Evolutionary conservation across 2,329 filamentous ascomycete genomes (phyloP), one percentile per base, ranked within the genome.

Genomic region (Thermothelomyces thermophilus): DNA sequence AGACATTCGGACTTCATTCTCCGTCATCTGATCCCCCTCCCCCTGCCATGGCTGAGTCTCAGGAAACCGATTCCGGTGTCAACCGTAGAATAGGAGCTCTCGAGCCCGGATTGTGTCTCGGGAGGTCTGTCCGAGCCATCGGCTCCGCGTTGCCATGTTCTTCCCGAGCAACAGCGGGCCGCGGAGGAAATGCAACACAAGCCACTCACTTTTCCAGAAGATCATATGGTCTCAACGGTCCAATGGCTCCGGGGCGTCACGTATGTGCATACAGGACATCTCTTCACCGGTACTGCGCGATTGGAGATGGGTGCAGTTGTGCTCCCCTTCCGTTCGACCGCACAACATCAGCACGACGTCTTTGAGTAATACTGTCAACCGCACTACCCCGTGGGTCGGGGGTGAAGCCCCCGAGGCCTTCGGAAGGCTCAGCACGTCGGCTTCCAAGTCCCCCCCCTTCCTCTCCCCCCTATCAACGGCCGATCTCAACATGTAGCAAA

Each of bases 401-500:
- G 33, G 33, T 30, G 33, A 36, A 39, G 14, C 8, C 11, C 28
- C 36, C 16, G 33, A 35, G 13, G 33, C 6, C 16, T 35, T 35
- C 7, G 16, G 33, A 35, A 48, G 31, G 24, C 46, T 39, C 37
- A n/a, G 30, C 26, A 37, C 39, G 13, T 7, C 37, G 30, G 19
- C n/a, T 30, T 19, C n/a, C 41, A 22, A 28, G 35, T 41, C 30
- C 36, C 44, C 34, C n/a, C 42, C 36, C 30, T 17, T 28, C 24
- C 3, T 22, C 17, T n/a, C n/a, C 20, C 41, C 33, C 46, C 46
- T 49, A 45, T 42, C 36, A 41, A 42, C 24, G 20, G 13, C 46
- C 35, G 20, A 5, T 34, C 46, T 47, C 30, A 48, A 22, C 44
- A 46, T 51, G 52, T 41, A 48, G 45, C 35, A 40, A 41, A 41